A percentile compares a stretch with the other conserved stretches of the same genome.
These are phyloP conservation scores for Epipyxis sp. DNA, from an alignment of 108 stramenopile genomes.

Conservation along the genomic window DNA sequence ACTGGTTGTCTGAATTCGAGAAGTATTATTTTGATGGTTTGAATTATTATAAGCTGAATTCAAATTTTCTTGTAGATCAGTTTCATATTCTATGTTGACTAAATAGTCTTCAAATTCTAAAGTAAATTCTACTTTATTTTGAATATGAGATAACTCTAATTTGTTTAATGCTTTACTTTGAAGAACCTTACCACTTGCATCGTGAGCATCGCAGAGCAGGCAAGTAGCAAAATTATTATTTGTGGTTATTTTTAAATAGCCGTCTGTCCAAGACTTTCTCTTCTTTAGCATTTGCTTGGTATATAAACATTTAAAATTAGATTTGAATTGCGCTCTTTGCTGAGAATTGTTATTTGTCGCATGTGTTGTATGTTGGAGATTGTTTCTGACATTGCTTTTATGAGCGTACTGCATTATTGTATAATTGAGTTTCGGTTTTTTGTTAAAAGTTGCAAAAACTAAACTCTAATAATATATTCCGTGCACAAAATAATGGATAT, in stretches of 20 bases:
- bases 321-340: neutral
- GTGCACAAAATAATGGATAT: too few relatives aligned
- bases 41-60: neutral
- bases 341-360: too few relatives aligned
- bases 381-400: too few relatives aligned
- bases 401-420: too few relatives aligned
- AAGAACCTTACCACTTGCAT: neutral
- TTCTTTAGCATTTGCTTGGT: conserved; percentile 14
- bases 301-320: conserved; percentile 7
- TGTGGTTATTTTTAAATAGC: neutral
- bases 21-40: too few relatives aligned
- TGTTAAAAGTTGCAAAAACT: too few relatives aligned
- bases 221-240: too few relatives aligned
- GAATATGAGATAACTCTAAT: neutral
- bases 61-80: neutral
- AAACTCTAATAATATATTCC: too few relatives aligned
- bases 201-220: neutral
- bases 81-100: neutral
- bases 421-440: too few relatives aligned
- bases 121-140: neutral
- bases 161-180: neutral
- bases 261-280: neutral
- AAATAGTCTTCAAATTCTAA: neutral
- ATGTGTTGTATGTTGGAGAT: too few relatives aligned
- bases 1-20: neutral